phyloP scores from a whole-genome alignment of 495 filamentous ascomycete species.

The Aspergillus carlsbadensis region DNA sequence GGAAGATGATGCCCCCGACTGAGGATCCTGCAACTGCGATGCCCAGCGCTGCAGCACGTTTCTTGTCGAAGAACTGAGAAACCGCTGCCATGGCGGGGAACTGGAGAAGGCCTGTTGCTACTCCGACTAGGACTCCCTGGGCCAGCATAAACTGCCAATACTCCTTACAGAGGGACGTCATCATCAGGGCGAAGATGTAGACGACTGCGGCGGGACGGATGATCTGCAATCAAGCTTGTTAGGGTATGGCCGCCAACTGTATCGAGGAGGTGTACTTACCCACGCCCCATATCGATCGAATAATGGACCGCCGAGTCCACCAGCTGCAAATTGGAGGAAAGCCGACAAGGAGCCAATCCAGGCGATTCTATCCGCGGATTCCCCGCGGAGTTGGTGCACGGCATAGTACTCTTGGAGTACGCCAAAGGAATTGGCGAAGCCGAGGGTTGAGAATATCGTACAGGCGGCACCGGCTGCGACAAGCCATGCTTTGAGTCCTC shows the following conservation, averaged over 20 bases:
- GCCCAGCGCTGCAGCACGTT: conserved; percentile 33
- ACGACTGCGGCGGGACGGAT: conserved; percentile 13
- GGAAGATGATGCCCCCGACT: conserved; percentile 32
- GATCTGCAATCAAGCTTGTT: conserved; percentile 7
- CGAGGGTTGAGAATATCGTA: conserved; percentile 40
- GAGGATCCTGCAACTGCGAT: conserved; percentile 36
- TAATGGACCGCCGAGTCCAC: conserved; percentile 25
- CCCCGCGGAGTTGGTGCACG: conserved; percentile 13
- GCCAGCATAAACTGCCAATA: conserved; percentile 35
- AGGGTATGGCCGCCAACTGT: background rate
- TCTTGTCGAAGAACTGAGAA: conserved; percentile 35
- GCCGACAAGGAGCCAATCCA: conserved; percentile 44
- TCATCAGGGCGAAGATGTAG: conserved; percentile 42
- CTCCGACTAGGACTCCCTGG: conserved; percentile 23
- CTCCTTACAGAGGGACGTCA: conserved; percentile 35
- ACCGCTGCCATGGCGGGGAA: conserved; percentile 29
- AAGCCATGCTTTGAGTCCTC: conserved; percentile 33
- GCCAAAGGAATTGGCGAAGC: conserved; percentile 39
- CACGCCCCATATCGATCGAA: conserved; percentile 28
- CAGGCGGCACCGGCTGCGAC: conserved; percentile 27
- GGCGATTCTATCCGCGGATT: conserved; percentile 33
- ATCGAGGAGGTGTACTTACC: conserved; percentile 1
- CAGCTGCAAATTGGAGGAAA: conserved; percentile 30
- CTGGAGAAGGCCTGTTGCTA: conserved; percentile 13
- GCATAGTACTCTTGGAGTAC: conserved; percentile 33